Evolutionary conservation across 2,329 filamentous ascomycete species (phyloP).

Genomic region (Paracorniculantispora psalliotae): DNA sequence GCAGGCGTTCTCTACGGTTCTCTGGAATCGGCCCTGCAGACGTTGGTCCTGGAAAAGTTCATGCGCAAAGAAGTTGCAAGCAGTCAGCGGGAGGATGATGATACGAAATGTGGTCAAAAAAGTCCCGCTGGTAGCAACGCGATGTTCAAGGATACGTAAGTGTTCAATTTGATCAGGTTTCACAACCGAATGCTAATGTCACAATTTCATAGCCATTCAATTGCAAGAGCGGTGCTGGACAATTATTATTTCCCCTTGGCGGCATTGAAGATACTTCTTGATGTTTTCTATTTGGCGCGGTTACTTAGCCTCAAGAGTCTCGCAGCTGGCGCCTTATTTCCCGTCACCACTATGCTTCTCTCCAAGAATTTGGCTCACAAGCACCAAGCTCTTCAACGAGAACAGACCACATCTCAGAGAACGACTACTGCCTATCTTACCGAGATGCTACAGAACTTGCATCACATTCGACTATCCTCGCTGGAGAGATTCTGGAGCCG

Average conservation of each 20-base stretch:
- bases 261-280: not conserved
- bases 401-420: not conserved
- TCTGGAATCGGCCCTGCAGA: not conserved
- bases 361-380: not conserved
- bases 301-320: not conserved
- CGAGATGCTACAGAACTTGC: constrained; percentile 7
- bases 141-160: not conserved
- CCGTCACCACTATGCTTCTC: not conserved
- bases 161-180: not conserved
- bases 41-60: constrained; percentile 5
- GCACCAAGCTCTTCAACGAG: not conserved
- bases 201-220: not conserved
- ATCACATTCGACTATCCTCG: constrained; percentile 12
- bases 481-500: constrained; percentile 7
- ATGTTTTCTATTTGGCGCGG: not conserved
- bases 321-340: not conserved
- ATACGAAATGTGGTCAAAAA: not conserved
- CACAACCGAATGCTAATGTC: no score
- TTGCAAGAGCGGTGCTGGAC: not conserved
- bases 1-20: not conserved
- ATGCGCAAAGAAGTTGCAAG: not conserved
- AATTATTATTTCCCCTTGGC: not conserved
- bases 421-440: not conserved
- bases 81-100: not conserved
- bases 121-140: not conserved